A percentile compares a stretch with the other conserved stretches of the same genome.
Evolutionary conservation across 2,329 filamentous ascomycete species (phyloP).

Genomic region (Colletotrichum sidae): DNA sequence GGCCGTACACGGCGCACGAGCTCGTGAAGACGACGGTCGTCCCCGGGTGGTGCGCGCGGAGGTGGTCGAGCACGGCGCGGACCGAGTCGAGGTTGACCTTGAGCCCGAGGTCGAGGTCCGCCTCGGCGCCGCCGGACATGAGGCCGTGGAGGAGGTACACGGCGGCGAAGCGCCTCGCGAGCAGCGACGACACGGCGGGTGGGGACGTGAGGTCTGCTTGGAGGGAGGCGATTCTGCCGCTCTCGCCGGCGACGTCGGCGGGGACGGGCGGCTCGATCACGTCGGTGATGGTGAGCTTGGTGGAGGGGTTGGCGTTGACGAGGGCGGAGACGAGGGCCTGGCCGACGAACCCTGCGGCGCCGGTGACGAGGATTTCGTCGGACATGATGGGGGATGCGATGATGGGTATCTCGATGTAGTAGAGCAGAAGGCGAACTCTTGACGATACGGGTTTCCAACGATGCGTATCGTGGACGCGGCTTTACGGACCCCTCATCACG

Average conservation of each 20-base stretch:
- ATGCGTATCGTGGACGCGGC: background rate
- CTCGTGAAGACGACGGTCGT: constrained; percentile 69
- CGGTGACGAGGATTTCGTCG: constrained; percentile 70
- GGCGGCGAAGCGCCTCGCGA: constrained; percentile 51
- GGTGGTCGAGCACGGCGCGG: constrained; percentile 62
- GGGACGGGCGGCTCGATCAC: constrained; percentile 65
- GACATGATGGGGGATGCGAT: constrained; percentile 7
- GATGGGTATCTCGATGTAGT: background rate
- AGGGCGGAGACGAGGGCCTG: constrained; percentile 69
- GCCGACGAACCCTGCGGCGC: constrained; percentile 73
- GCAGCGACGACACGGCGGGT: constrained; percentile 43
- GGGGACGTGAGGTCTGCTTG: constrained; percentile 50
- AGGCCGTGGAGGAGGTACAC: constrained; percentile 73
- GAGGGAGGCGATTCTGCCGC: constrained; percentile 40
- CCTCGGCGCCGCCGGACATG: constrained; percentile 72
- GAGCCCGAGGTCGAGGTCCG: constrained; percentile 65
- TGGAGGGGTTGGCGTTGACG: constrained; percentile 51
- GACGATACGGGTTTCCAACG: background rate
- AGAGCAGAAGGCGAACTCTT: too few species aligned
- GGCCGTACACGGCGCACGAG: constrained; percentile 71
- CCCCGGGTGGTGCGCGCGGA: constrained; percentile 58
- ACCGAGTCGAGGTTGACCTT: constrained; percentile 70
- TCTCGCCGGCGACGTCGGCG: constrained; percentile 45
- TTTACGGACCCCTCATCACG: background rate
- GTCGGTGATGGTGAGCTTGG: constrained; percentile 67